Percentiles rank a stretch among this genome's conserved stretches.
Conservation (phyloP, 495 filamentous ascomycete genomes). For the Cladorrhinum samala region DNA sequence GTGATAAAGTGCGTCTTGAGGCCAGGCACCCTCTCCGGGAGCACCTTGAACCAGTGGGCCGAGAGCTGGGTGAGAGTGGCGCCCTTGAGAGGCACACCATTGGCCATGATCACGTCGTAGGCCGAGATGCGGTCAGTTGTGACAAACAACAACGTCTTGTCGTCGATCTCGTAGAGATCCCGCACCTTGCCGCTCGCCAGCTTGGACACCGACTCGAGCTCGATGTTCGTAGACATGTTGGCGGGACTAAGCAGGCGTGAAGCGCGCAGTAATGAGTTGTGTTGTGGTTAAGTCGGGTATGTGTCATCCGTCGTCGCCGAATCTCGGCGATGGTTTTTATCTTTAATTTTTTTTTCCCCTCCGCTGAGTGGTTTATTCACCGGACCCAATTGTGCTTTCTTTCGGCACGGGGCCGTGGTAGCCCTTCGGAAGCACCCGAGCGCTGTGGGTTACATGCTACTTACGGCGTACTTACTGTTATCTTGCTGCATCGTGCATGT, state of each 20-base stretch:
- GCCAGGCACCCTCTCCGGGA: constrained; percentile 56
- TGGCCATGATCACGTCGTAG: constrained; percentile 86
- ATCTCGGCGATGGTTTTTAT: not conserved
- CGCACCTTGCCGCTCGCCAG: constrained; percentile 64
- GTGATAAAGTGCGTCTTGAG: constrained; percentile 74
- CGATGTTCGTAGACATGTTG: constrained; percentile 23
- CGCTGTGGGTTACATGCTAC: not conserved
- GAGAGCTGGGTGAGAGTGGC: constrained; percentile 77
- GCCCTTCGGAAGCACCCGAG: not conserved
- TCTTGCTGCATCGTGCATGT: not conserved
- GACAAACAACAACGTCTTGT: constrained; percentile 75
- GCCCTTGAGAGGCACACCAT: constrained; percentile 84
- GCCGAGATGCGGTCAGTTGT: constrained; percentile 85
- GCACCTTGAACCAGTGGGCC: constrained; percentile 76
- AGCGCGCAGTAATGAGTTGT: constrained; percentile 11
- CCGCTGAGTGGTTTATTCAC: not conserved
- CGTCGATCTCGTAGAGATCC: constrained; percentile 71
- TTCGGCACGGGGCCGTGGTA: not conserved
- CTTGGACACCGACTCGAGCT: constrained; percentile 28
- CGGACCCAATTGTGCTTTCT: not conserved
- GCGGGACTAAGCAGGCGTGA: too few relatives aligned
- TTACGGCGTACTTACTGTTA: too few relatives aligned
- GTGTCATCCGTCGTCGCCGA: not conserved
- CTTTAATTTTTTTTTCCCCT: not conserved
- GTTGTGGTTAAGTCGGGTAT: not conserved